A percentile compares a stretch with the other conserved stretches of the same genome.
phyloP scores from a whole-genome alignment of 331 rosid species.

The Telfairia occidentalis region DNA sequence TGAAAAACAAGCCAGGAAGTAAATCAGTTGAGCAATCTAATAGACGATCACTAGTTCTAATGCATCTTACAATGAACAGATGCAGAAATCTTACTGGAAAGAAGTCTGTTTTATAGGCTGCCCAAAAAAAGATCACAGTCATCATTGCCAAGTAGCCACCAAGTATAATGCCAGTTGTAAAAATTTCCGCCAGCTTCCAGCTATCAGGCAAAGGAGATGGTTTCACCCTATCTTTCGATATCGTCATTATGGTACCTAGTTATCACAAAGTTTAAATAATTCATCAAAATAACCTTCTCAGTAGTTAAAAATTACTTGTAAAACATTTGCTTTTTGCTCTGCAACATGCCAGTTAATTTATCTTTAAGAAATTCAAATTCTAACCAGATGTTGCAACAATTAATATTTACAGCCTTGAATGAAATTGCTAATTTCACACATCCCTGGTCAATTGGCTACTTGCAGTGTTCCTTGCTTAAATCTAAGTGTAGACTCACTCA shows the following conservation, averaged over 20 bases:
- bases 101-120: conserved; percentile 59
- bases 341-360: not conserved
- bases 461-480: not conserved
- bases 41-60: not conserved
- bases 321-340: not conserved
- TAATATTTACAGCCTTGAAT: not conserved
- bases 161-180: conserved; percentile 63
- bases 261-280: not conserved
- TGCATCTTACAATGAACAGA: not conserved
- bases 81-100: conserved; percentile 53
- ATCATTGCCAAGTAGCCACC: conserved; percentile 83
- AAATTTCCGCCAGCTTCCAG: conserved; percentile 82
- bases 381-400: not conserved
- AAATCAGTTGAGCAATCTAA: not conserved
- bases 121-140: conserved; percentile 92
- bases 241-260: conserved; percentile 82
- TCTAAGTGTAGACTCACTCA: not conserved
- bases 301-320: not conserved
- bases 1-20: conserved; percentile 19
- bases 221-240: conserved; percentile 80
- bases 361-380: not conserved
- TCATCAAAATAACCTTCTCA: not conserved
- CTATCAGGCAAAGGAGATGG: conserved; percentile 89
- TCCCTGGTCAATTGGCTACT: not conserved
- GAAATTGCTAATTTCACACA: not conserved